Evolutionary conservation across 768 basidiomycete genomes (phyloP).

Genomic region (Suillus bovinus): DNA sequence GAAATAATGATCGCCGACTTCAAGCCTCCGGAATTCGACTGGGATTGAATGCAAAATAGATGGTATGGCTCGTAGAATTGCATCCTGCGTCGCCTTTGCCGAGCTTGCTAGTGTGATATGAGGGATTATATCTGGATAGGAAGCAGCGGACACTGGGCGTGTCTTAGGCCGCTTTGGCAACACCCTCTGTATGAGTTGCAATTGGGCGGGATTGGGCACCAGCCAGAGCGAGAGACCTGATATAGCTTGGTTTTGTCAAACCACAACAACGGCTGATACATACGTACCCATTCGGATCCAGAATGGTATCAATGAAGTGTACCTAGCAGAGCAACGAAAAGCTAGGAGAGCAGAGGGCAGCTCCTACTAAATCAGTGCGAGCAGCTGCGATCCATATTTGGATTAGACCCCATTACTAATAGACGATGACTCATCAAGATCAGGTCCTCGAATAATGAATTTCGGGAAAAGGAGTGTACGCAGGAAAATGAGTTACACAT

Average conservation of each 20-base stretch:
- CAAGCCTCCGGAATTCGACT: conserved; percentile 53
- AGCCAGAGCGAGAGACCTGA: conserved; percentile 71
- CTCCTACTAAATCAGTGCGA: neutral
- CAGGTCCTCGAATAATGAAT: neutral
- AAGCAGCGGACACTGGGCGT: conserved; percentile 28
- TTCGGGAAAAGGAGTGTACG: conserved; percentile 1
- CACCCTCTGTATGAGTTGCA: conserved; percentile 42
- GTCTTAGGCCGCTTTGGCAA: conserved; percentile 41
- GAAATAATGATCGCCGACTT: conserved; percentile 63
- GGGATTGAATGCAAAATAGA: conserved; percentile 34
- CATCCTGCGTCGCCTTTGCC: neutral
- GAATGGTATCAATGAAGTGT: neutral
- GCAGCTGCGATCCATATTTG: neutral
- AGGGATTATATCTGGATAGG: conserved; percentile 64
- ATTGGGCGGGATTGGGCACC: conserved; percentile 51
- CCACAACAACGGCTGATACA: neutral
- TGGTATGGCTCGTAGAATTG: conserved; percentile 44
- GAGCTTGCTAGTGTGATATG: conserved; percentile 64
- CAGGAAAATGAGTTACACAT: neutral
- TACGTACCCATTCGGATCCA: neutral
- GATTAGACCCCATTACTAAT: neutral
- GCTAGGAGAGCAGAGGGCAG: neutral
- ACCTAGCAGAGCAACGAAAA: neutral
- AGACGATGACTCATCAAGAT: neutral
- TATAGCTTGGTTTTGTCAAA: conserved; percentile 24